Evolutionary conservation across 768 basidiomycete genomes (phyloP).

Genomic region (Leccinum variicolor): DNA sequence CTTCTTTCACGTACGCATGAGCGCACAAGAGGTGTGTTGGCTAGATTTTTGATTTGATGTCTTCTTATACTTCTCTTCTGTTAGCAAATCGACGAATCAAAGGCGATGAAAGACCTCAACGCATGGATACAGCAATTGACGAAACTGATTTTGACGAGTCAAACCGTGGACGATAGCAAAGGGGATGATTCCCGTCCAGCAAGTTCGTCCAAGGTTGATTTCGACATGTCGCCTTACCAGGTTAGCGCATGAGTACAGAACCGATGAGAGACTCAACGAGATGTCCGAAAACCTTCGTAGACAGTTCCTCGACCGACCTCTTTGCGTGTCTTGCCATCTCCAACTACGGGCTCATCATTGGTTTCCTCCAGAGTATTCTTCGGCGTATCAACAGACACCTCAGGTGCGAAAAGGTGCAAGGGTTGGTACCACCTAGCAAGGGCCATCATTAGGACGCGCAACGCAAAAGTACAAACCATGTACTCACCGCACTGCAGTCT

Average conservation of each 20-base stretch:
- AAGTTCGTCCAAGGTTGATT: conserved; percentile 87
- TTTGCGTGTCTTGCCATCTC: conserved; percentile 27
- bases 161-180: conserved; percentile 68
- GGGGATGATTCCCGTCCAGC: conserved; percentile 71
- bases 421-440: conserved; percentile 37
- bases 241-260: conserved; percentile 31
- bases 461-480: conserved; percentile 1
- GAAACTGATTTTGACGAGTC: conserved; percentile 82
- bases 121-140: conserved; percentile 77
- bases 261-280: conserved; percentile 83
- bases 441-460: conserved; percentile 10
- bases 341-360: conserved; percentile 14
- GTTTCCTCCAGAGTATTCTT: conserved; percentile 26
- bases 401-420: conserved; percentile 19
- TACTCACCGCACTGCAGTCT: conserved; percentile 84
- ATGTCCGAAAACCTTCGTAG: conserved; percentile 83
- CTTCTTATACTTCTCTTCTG: background rate
- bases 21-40: conserved; percentile 39
- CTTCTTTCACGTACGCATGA: conserved; percentile 77
- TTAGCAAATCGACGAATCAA: conserved; percentile 81
- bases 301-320: conserved; percentile 39
- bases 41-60: background rate
- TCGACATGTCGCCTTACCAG: conserved; percentile 86
- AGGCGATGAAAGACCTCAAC: conserved; percentile 82
- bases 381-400: background rate